A percentile compares a stretch with the other conserved stretches of the same genome.
Conservation (phyloP, 2,329 filamentous ascomycete species). For the Pseudogymnoascus sp. region DNA sequence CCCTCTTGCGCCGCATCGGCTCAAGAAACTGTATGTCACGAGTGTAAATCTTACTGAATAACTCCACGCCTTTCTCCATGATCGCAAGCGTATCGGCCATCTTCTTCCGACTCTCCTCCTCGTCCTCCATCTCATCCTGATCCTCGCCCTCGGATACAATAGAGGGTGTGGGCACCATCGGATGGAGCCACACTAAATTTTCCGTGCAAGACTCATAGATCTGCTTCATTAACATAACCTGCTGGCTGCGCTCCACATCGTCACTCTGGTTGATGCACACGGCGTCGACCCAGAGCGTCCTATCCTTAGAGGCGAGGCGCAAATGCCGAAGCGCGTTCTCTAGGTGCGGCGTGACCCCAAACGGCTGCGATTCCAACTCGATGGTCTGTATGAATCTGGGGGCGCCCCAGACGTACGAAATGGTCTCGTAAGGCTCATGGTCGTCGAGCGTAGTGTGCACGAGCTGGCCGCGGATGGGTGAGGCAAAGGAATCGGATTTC, state of each 20-base stretch:
- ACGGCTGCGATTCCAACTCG: background rate
- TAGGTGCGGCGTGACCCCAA: constrained; percentile 6
- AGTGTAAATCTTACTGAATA: background rate
- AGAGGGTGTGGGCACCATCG: background rate
- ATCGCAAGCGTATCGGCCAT: background rate
- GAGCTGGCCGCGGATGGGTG: background rate
- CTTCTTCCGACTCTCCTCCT: background rate
- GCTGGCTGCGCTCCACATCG: constrained; percentile 12
- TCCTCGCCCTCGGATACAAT: background rate
- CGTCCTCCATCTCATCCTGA: background rate
- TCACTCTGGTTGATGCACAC: constrained; percentile 16
- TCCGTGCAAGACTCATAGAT: constrained; percentile 12
- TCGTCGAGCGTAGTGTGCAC: constrained; percentile 5
- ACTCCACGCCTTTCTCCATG: background rate
- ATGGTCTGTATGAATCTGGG: constrained; percentile 8
- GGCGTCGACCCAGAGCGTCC: constrained; percentile 9
- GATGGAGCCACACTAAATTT: constrained; percentile 14
- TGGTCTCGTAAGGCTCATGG: constrained; percentile 21
- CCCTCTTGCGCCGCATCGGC: background rate
- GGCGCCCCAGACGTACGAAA: constrained; percentile 31
- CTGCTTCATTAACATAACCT: constrained; percentile 15
- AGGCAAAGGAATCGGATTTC: background rate
- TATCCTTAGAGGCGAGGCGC: background rate
- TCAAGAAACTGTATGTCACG: background rate
- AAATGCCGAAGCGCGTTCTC: background rate